Base-by-base conservation (phyloP, 257 asterid species). In the Solanum peruvianum region DNA sequence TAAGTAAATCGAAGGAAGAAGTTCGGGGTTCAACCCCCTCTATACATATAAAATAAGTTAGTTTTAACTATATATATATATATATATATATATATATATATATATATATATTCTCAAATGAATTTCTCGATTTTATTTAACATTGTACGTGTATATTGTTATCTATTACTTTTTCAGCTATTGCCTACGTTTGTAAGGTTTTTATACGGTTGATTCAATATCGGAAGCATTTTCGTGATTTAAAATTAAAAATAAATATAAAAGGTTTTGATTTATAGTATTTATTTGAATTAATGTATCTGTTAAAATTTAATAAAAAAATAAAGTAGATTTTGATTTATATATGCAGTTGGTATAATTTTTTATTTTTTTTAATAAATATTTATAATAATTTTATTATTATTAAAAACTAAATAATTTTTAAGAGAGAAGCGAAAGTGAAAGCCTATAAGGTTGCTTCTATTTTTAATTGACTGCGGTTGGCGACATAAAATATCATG, bases 231-330 rank as follows among this genome's bases (percentile, higher is more conserved):
- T 52, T 52, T 52, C 4, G 7, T 16, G 62, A 23, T 1, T 3
- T 49, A 15, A 49, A 49, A 0, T 49, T 0, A 15, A 15, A 49
- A 49, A 49, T 0, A 49, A 15, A 15, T 49, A 15, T 15, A 0
- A 49, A 5, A 20, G 9, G 0, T 0, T 49, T 15, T 15, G 23
- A 49, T 15, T 49, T 56, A 18, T 56, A 1, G 20, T 56, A 20
- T 56, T 56, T n/a, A 7, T 18, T 20, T 20, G 25, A 56, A 56
- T 56, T 56, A 56, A 20, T 56, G 5, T 56, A 20, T 0, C 1
- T 4, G 1, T 4, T 56, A 20, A 20, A 56, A 20, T 56, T 20
- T 56, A 56, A 56, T 3, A 56, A 56, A 18, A 20, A 56, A 56
- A 25, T 20, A 56, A 20, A 56, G 4, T 56, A 7, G 21, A 18